Evolutionary conservation across 768 basidiomycete genomes (phyloP).

Genomic region (Mycena rebaudengoi): DNA sequence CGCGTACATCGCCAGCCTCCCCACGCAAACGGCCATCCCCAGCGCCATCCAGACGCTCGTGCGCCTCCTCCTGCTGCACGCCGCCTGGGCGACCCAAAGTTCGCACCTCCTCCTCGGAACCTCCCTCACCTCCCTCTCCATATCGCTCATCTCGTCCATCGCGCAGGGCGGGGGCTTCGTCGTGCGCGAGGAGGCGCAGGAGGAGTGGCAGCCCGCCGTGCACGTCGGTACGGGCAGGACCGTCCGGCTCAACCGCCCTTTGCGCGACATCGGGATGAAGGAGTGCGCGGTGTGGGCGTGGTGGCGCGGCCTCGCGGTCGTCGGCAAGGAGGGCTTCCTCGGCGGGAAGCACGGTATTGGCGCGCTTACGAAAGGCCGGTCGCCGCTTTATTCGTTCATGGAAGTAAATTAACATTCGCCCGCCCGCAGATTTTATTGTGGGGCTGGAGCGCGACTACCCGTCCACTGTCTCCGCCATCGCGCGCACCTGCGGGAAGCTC

Average conservation of each 20-base stretch:
- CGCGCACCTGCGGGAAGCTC: conserved; percentile 81
- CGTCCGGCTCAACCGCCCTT: conserved; percentile 69
- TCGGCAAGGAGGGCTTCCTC: conserved; percentile 56
- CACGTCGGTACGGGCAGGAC: conserved; percentile 21
- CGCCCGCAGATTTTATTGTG: conserved; percentile 72
- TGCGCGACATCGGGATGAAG: conserved; percentile 79
- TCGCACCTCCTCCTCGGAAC: conserved; percentile 85
- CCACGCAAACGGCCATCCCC: conserved; percentile 76
- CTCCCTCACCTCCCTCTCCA: conserved; percentile 79
- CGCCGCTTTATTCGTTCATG: background rate
- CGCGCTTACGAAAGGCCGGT: conserved; percentile 73
- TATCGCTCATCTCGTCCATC: conserved; percentile 77
- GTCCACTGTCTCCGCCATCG: conserved; percentile 86
- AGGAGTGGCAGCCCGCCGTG: conserved; percentile 64
- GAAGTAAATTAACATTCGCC: background rate
- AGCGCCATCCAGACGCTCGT: conserved; percentile 65
- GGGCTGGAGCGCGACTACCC: conserved; percentile 86
- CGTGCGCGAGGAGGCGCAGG: conserved; percentile 72
- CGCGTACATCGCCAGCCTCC: conserved; percentile 69
- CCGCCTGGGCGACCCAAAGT: conserved; percentile 62
- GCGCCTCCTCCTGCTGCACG: conserved; percentile 75
- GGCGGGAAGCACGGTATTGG: conserved; percentile 67
- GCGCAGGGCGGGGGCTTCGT: conserved; percentile 81
- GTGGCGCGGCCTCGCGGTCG: conserved; percentile 68
- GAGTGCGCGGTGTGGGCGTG: conserved; percentile 82